Base-by-base conservation (phyloP, 2,329 filamentous ascomycete species). In the Colletotrichum endophyticum region DNA sequence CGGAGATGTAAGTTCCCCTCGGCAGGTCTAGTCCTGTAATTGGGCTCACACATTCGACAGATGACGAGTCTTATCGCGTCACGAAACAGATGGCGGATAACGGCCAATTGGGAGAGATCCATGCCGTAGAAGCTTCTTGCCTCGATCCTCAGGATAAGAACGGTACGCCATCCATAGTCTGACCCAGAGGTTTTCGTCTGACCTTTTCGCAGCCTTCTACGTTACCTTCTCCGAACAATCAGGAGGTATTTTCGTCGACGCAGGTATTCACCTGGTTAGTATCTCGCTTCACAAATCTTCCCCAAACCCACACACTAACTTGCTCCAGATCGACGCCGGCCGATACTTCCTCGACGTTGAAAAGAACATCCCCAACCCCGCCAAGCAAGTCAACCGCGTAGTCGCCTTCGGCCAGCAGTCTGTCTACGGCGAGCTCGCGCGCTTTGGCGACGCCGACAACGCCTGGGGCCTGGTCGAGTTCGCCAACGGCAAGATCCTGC, bases 391-490 rank as follows among this genome's bases (percentile, higher is more conserved):
- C 44, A 22, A 53, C 44, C 44, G 44, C 44, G 44, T 53, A 0
- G 44, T 53, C 11, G 44, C 44, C 11, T 53, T 53, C 44, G 44
- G 44, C 44, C 44, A 53, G 44, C 44, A 53, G 11, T 53, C 44
- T 1, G 44, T 53, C n/a, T 53, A 22, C 44, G 19, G n/a, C 44
- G 44, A 22, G 44, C 44, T 53, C 44, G 44, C 44, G 2, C n/a
- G n/a, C 16, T 22, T 53, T 11, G 44, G 44, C 44, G 80, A 81
- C 75, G 78, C 74, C 13, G 84, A 85, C 77, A 85, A 84, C 70
- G 84, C 80, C 8, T 80, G 83, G 70, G 84, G 80, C 5, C 76
- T 84, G 9, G 82, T 85, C 12, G 84, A 85, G 76, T 85, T 84
- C 78, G 79, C 81, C 78, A 84, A 82, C 70, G 83, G 84, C 27